Conservation (phyloP, 169 alveolate genomes). For the Eimeria zaria region DNA sequence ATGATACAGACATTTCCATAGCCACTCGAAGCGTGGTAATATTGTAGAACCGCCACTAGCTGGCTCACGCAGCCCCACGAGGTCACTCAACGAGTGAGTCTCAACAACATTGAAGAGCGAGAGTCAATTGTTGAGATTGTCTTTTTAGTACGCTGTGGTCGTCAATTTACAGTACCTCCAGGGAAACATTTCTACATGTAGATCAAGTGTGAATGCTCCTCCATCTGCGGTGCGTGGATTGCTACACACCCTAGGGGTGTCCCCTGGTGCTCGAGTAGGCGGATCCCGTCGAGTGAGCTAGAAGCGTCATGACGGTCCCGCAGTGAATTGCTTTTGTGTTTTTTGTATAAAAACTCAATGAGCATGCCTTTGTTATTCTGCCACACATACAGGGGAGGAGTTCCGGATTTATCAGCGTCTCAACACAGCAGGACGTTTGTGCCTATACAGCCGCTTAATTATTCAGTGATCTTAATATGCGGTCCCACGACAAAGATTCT, state of each 20-base stretch:
- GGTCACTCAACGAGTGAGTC: constrained; percentile 34
- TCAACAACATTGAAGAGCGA: neutral
- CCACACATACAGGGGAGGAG: no score
- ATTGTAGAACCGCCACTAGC: neutral
- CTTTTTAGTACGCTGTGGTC: neutral
- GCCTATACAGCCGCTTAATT: neutral
- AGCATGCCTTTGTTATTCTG: neutral
- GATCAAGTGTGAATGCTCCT: neutral
- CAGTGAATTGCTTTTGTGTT: neutral
- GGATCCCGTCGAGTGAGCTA: neutral
- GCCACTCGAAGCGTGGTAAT: neutral
- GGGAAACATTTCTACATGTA: neutral
- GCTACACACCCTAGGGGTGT: neutral
- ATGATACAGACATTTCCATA: neutral
- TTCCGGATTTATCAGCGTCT: neutral
- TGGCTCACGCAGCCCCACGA: constrained; percentile 25
- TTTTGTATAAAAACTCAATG: neutral
- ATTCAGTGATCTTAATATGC: neutral
- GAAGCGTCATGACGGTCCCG: neutral
- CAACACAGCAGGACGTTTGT: neutral
- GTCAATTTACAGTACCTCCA: neutral
- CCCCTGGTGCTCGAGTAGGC: neutral
- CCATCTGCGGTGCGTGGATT: neutral
- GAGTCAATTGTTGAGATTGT: neutral
- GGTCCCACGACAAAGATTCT: no score